Conservation (phyloP, 257 asterid species). For the Craterostigma plantagineum region DNA sequence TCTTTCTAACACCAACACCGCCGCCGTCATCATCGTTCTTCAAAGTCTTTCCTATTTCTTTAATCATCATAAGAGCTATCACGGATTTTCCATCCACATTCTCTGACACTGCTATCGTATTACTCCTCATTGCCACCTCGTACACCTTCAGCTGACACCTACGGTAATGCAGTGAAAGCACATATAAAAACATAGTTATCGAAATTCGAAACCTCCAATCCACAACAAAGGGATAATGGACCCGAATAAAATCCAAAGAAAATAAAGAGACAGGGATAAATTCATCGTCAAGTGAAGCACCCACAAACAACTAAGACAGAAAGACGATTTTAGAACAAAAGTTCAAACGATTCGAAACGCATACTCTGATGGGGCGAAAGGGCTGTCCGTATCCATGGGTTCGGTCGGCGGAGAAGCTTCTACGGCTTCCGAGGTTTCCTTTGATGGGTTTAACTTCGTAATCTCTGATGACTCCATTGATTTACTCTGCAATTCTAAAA, state of each 20-base stretch:
- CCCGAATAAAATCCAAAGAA: slow-evolving; percentile 2
- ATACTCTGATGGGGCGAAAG: slow-evolving; percentile 32
- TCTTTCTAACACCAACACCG: slow-evolving; percentile 25
- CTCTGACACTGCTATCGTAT: slow-evolving; percentile 57
- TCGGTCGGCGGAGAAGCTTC: slow-evolving; percentile 13
- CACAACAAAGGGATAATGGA: neutral
- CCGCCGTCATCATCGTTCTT: slow-evolving; percentile 5
- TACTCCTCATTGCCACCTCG: slow-evolving; percentile 63
- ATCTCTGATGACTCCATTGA: slow-evolving; percentile 17
- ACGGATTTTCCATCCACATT: slow-evolving; percentile 37
- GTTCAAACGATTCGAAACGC: slow-evolving; percentile 2
- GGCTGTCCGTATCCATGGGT: slow-evolving; percentile 17
- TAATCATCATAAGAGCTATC: slow-evolving; percentile 57
- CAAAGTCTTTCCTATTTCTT: slow-evolving; percentile 40
- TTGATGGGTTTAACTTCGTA: slow-evolving; percentile 20
- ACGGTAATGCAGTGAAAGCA: slow-evolving; percentile 9
- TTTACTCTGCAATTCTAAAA: neutral
- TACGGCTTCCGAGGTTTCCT: slow-evolving; percentile 21
- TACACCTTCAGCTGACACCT: slow-evolving; percentile 47
- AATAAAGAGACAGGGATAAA: neutral
- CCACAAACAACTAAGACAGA: slow-evolving; percentile 6
- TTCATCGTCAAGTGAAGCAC: neutral
- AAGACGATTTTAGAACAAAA: too few relatives aligned
- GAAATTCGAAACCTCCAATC: neutral
- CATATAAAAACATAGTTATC: too few relatives aligned